These are phyloP conservation scores for Pascua guehoae DNA, from an alignment of 1,284 basidiomycete species.

Conservation along the genomic window DNA sequence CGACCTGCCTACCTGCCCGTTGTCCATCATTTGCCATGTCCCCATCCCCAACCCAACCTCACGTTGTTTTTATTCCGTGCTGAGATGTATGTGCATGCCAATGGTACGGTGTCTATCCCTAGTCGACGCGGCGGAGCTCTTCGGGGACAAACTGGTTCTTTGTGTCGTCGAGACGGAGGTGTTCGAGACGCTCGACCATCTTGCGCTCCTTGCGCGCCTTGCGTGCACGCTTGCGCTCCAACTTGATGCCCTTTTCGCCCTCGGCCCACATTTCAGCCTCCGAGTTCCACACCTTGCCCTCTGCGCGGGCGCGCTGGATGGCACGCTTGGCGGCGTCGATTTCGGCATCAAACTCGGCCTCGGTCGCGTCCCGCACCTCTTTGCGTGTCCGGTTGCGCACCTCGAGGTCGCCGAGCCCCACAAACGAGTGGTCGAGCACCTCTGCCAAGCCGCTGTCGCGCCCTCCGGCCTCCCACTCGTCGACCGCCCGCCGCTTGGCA, in stretches of 20 bases:
- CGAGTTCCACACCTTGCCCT: conserved; percentile 20
- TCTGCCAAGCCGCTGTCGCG: conserved; percentile 36
- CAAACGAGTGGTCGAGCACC: conserved; percentile 21
- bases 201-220: conserved; percentile 15
- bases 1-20: too few relatives aligned
- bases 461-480: conserved; percentile 37
- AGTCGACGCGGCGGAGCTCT: conserved; percentile 1
- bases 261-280: conserved; percentile 22
- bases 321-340: conserved; percentile 21
- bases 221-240: conserved; percentile 7
- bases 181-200: conserved; percentile 10
- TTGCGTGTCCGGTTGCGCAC: conserved; percentile 34
- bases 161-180: conserved; percentile 15
- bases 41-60: too few relatives aligned
- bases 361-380: conserved; percentile 43
- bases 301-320: conserved; percentile 14
- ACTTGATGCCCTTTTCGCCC: conserved; percentile 15
- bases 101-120: background rate
- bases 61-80: background rate
- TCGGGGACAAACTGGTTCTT: conserved; percentile 35
- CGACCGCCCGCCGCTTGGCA: conserved; percentile 23
- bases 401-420: conserved; percentile 36
- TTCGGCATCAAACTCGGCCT: conserved; percentile 29
- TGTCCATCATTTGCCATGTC: too few relatives aligned
- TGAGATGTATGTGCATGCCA: conserved; percentile 6